These are phyloP conservation scores for Physcia stellaris DNA, from an alignment of 495 filamentous ascomycete species.

Conservation along the genomic window DNA sequence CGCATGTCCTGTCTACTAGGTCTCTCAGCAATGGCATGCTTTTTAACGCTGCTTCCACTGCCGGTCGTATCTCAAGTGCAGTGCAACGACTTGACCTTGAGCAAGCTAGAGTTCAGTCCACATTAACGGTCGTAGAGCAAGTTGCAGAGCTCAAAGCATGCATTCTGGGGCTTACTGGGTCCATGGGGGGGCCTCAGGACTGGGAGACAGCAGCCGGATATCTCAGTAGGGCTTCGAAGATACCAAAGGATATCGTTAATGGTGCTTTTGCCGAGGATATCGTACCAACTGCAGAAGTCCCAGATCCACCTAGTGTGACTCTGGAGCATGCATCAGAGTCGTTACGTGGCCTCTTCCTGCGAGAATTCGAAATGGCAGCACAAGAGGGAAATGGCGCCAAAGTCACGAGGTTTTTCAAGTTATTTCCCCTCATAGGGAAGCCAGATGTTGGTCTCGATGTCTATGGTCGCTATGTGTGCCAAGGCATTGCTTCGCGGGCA, in stretches of 20 bases:
- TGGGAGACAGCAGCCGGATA: conserved; percentile 95
- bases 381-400: conserved; percentile 69
- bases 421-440: conserved; percentile 89
- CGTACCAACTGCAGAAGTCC: conserved; percentile 90
- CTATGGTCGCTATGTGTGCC: conserved; percentile 89
- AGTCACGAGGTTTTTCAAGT: conserved; percentile 93
- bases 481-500: conserved; percentile 74
- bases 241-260: conserved; percentile 64
- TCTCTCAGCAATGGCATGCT: conserved; percentile 81
- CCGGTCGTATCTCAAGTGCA: conserved; percentile 69
- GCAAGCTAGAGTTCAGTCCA: conserved; percentile 78
- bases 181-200: conserved; percentile 95
- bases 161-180: conserved; percentile 84
- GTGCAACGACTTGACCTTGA: conserved; percentile 80
- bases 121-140: conserved; percentile 84
- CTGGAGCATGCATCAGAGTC: conserved; percentile 76
- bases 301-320: conserved; percentile 78
- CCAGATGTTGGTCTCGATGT: conserved; percentile 83
- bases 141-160: conserved; percentile 93
- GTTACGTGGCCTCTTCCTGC: conserved; percentile 74
- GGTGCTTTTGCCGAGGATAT: conserved; percentile 85
- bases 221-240: conserved; percentile 63
- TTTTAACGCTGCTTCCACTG: conserved; percentile 67
- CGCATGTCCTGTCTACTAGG: conserved; percentile 74
- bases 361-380: conserved; percentile 90